Evolutionary conservation across 805 yeast species (phyloP).

Genomic region (Yamadazyma takamatsuzukensis): DNA sequence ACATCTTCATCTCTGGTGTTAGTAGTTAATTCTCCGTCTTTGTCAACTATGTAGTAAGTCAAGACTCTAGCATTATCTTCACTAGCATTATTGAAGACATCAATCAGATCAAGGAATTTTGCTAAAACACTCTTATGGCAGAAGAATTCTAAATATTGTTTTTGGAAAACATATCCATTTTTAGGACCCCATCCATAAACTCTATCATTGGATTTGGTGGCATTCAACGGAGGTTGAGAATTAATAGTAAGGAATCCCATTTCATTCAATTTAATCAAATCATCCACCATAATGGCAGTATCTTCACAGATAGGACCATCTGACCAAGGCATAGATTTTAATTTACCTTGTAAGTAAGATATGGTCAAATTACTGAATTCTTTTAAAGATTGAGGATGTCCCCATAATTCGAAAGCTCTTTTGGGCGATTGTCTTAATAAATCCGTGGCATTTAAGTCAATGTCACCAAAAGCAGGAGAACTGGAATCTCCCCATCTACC

Average conservation of each 20-base stretch:
- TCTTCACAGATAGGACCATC: conserved; percentile 86
- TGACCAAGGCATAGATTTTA: conserved; percentile 87
- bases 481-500: conserved; percentile 99
- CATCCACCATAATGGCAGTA: conserved; percentile 55
- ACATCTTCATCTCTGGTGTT: conserved; percentile 75
- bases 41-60: conserved; percentile 74
- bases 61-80: conserved; percentile 46
- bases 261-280: conserved; percentile 60
- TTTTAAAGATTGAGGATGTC: conserved; percentile 57
- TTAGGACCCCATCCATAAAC: conserved; percentile 94
- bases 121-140: conserved; percentile 55
- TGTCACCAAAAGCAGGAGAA: conserved; percentile 94
- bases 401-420: conserved; percentile 85
- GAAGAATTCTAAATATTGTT: conserved; percentile 85
- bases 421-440: conserved; percentile 79
- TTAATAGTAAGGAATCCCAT: conserved; percentile 77
- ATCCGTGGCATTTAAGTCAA: conserved; percentile 76
- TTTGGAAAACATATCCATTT: conserved; percentile 90
- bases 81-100: conserved; percentile 36
- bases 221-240: conserved; percentile 92
- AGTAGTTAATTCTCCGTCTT: conserved; percentile 53
- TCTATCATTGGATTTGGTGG: conserved; percentile 64
- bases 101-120: conserved; percentile 38
- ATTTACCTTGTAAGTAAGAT: conserved; percentile 65
- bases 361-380: conserved; percentile 66